These are phyloP conservation scores for Ceratocystiopsis brevicomis DNA, from an alignment of 2,329 filamentous ascomycete genomes.

Conservation along the genomic window DNA sequence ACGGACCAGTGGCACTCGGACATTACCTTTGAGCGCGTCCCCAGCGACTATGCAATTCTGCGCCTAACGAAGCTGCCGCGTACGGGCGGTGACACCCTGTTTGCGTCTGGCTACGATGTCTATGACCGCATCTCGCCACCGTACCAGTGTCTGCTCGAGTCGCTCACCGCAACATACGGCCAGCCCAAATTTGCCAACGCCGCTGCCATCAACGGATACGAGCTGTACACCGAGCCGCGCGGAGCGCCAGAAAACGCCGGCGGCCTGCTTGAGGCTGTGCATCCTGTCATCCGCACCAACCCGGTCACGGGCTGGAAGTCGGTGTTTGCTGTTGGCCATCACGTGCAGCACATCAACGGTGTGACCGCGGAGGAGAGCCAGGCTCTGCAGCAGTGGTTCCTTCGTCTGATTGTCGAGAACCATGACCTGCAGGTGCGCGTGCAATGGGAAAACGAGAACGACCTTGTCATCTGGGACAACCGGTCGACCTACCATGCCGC, in stretches of 20 bases:
- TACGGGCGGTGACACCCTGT: constrained; percentile 20
- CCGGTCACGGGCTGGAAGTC: constrained; percentile 39
- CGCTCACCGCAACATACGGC: constrained; percentile 34
- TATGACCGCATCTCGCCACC: constrained; percentile 29
- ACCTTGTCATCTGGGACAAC: constrained; percentile 39
- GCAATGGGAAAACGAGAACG: constrained; percentile 25
- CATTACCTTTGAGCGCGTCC: constrained; percentile 27
- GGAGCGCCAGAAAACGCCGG: constrained; percentile 34
- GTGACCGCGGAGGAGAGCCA: constrained; percentile 28
- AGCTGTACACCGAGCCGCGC: constrained; percentile 25
- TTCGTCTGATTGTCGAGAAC: constrained; percentile 30
- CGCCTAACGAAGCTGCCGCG: constrained; percentile 18
- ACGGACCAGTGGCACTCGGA: constrained; percentile 31
- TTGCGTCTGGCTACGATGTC: constrained; percentile 26
- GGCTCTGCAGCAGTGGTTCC: constrained; percentile 29
- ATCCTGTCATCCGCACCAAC: constrained; percentile 37
- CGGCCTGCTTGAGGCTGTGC: constrained; percentile 25
- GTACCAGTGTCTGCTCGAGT: constrained; percentile 36
- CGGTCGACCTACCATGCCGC: constrained; percentile 34
- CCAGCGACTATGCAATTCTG: constrained; percentile 33
- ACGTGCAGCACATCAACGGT: constrained; percentile 31
- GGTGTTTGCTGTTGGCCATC: constrained; percentile 32
- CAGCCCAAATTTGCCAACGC: constrained; percentile 30
- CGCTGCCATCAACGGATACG: constrained; percentile 25
- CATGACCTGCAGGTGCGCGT: constrained; percentile 35